These are phyloP conservation scores for Colletotrichum musicola DNA, from an alignment of 2,329 filamentous ascomycete species.

Conservation along the genomic window DNA sequence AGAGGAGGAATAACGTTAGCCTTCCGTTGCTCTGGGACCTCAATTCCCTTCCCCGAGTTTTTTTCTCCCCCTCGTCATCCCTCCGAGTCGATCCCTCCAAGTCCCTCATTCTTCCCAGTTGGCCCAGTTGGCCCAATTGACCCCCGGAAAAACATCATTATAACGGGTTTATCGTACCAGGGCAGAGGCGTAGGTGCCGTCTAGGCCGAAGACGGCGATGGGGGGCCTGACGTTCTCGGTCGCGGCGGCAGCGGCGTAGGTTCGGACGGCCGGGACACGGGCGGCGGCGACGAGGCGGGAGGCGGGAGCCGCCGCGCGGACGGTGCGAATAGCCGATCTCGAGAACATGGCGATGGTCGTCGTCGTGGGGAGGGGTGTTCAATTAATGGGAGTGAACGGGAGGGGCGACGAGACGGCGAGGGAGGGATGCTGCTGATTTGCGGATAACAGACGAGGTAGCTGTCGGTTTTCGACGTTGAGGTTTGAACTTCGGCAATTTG, in stretches of 20 bases:
- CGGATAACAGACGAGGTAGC: constrained; percentile 30
- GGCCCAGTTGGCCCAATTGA: constrained; percentile 41
- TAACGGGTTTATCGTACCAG: constrained; percentile 76
- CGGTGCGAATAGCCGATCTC: constrained; percentile 69
- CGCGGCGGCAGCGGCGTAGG: constrained; percentile 77
- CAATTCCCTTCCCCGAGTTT: constrained; percentile 12
- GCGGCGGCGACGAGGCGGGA: constrained; percentile 67
- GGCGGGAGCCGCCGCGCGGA: constrained; percentile 68
- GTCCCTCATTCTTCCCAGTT: constrained; percentile 41
- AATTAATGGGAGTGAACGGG: constrained; percentile 33
- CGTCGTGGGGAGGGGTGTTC: constrained; percentile 16
- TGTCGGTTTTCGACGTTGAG: constrained; percentile 50
- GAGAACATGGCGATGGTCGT: constrained; percentile 65
- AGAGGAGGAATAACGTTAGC: constrained; percentile 54
- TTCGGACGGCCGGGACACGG: constrained; percentile 71
- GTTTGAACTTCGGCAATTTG: constrained; percentile 56
- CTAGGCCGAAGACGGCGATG: constrained; percentile 91
- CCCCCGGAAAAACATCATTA: constrained; percentile 6
- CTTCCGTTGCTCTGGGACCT: constrained; percentile 32
- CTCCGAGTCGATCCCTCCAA: constrained; percentile 7
- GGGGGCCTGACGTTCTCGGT: constrained; percentile 82
- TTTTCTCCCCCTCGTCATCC: constrained; percentile 1
- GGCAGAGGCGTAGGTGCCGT: constrained; percentile 98
- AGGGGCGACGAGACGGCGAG: constrained; percentile 40
- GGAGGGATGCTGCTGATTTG: constrained; percentile 38